Conservation (phyloP, 371 early-diverging fungal species). For the Cokeromyces recurvatus region DNA sequence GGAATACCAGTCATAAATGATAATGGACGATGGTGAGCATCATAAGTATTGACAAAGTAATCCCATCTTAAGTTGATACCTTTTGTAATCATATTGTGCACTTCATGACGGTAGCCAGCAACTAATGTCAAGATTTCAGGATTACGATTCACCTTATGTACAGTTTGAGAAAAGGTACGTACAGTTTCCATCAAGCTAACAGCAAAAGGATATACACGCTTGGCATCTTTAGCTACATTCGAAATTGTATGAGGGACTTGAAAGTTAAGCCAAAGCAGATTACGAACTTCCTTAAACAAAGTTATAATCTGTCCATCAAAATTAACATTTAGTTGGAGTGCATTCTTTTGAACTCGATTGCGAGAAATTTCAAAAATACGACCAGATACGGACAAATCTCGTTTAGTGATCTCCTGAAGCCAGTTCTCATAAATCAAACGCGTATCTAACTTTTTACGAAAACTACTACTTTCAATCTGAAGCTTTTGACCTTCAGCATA, state of each 20-base stretch:
- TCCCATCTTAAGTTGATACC: constrained; percentile 94
- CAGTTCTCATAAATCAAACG: constrained; percentile 87
- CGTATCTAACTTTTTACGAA: constrained; percentile 92
- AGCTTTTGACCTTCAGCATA: constrained; percentile 96
- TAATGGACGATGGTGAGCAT: constrained; percentile 49
- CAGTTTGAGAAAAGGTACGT: constrained; percentile 87
- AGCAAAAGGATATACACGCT: constrained; percentile 96
- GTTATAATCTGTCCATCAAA: constrained; percentile 94
- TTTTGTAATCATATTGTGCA: constrained; percentile 84
- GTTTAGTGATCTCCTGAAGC: constrained; percentile 82
- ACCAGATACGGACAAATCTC: constrained; percentile 85
- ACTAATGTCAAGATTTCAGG: constrained; percentile 75
- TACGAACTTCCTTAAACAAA: constrained; percentile 96
- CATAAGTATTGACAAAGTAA: constrained; percentile 87
- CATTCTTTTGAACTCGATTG: constrained; percentile 74
- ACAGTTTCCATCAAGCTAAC: constrained; percentile 94
- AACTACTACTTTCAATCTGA: constrained; percentile 83
- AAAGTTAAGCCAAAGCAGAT: constrained; percentile 89
- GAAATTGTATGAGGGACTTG: constrained; percentile 91
- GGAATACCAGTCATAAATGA: constrained; percentile 47
- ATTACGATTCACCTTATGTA: constrained; percentile 74
- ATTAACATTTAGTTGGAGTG: constrained; percentile 84
- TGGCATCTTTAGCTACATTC: constrained; percentile 93
- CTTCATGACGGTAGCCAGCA: constrained; percentile 88
- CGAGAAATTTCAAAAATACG: constrained; percentile 89